Evolutionary conservation across 129 eudicot genomes (phyloP), one percentile per base, ranked within the genome.

Genomic region (Smallanthus sonchifolius): DNA sequence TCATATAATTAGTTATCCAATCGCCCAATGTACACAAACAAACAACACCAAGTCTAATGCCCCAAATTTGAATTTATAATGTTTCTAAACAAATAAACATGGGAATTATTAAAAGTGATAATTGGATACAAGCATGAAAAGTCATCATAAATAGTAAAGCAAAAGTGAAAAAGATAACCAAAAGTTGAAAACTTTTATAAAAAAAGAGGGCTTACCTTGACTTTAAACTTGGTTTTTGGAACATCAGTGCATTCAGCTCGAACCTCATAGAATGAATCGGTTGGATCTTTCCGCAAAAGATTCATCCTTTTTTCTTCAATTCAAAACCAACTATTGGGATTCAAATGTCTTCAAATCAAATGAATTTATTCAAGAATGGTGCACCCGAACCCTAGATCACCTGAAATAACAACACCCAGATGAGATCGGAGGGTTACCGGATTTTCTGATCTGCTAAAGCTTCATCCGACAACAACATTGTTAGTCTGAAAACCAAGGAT

Each of bases 161-260:
- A 59, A 69, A 59, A 77, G 17, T 4, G 4, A 49, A 48, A 30
- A 30, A 10, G 9, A 24, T 10, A 37, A 36, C 34, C 10, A 54
- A 19, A 54, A 54, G 64, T 44, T 10, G 2, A 38, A 44, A 67
- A 56, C 40, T 55, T 67, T 56, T 30, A 35, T 51, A 56, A 30
- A 56, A 24, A 68, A 6, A 28, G 39, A 48, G 1, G 10, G 32
- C 3, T 30, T 34, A 92, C 98, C 98, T 88, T 90, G 82, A 92
- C 87, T 70, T 87, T 84, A 79, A 92, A 92, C 79, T 89, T 92
- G 86, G 91, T 87, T 78, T 92, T 78, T 0, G 95, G 96, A 85
- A 88, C 98, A 89, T 88, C 92, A 1, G 85, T 82, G 75, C 89
- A 85, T 76, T 92, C 96, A 73, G 96, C 76, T 45, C 92, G 82